These are phyloP conservation scores for Adansonia grandidieri DNA, from an alignment of 441 rosid species.

Conservation along the genomic window DNA sequence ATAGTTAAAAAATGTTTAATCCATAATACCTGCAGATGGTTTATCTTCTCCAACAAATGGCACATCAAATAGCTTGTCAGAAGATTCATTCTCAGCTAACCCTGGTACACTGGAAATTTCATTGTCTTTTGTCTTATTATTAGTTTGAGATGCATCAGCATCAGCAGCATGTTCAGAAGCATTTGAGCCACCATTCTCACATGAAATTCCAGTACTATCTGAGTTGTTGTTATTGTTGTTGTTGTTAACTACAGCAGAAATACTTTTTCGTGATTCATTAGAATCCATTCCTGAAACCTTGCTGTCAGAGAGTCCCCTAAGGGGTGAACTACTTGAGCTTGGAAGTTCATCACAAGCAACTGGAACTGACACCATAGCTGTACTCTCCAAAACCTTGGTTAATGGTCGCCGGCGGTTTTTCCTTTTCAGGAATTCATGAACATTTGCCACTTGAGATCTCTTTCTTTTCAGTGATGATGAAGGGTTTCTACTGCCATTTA, in stretches of 20 bases:
- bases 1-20: conserved; percentile 9
- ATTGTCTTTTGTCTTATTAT: conserved; percentile 57
- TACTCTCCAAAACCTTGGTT: conserved; percentile 89
- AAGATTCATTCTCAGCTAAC: conserved; percentile 54
- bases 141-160: conserved; percentile 48
- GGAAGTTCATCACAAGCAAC: conserved; percentile 70
- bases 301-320: conserved; percentile 58
- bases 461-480: conserved; percentile 67
- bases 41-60: conserved; percentile 76
- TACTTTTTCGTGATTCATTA: conserved; percentile 61
- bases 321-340: conserved; percentile 53
- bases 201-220: conserved; percentile 68
- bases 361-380: conserved; percentile 85
- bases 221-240: conserved; percentile 50
- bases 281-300: conserved; percentile 59
- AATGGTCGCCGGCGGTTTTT: conserved; percentile 80
- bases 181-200: conserved; percentile 60
- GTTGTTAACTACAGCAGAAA: conserved; percentile 48
- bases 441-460: conserved; percentile 66
- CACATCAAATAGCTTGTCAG: conserved; percentile 73
- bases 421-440: conserved; percentile 66
- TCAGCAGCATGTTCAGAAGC: conserved; percentile 54
- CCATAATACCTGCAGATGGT: conserved; percentile 62
- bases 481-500: conserved; percentile 53
- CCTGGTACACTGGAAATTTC: conserved; percentile 51